Evolutionary conservation across 768 basidiomycete species (phyloP).

Genomic region (Hemileccinum impolitum): DNA sequence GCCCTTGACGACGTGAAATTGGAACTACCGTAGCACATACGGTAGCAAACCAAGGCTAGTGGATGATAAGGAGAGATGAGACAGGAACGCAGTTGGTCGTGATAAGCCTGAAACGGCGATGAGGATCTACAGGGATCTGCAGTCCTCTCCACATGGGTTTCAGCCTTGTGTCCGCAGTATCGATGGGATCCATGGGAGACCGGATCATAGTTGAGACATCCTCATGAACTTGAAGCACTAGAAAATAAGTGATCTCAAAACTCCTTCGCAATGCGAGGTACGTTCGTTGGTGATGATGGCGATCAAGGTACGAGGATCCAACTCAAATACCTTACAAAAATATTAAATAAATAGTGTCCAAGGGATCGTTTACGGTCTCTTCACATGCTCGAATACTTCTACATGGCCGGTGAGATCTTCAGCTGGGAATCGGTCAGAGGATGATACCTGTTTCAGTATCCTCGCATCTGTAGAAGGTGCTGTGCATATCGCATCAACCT

Average conservation of each 20-base stretch:
- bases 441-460: slow-evolving; percentile 31
- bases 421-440: slow-evolving; percentile 24
- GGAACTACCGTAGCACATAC: slow-evolving; percentile 1
- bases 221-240: slow-evolving; percentile 12
- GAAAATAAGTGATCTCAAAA: neutral
- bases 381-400: slow-evolving; percentile 24
- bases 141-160: slow-evolving; percentile 7
- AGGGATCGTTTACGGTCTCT: slow-evolving; percentile 10
- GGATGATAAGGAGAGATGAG: slow-evolving; percentile 12
- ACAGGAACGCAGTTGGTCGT: slow-evolving; percentile 14
- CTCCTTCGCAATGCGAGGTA: slow-evolving; percentile 20
- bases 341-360: slow-evolving; percentile 1
- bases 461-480: slow-evolving; percentile 11
- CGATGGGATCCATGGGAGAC: slow-evolving; percentile 11
- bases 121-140: slow-evolving; percentile 24
- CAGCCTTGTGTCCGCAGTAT: slow-evolving; percentile 12
- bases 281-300: neutral
- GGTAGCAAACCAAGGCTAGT: neutral
- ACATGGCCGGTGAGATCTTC: slow-evolving; percentile 18
- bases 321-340: neutral
- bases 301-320: slow-evolving; percentile 3
- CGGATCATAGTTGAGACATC: slow-evolving; percentile 17
- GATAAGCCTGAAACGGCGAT: slow-evolving; percentile 19
- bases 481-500: slow-evolving; percentile 6
- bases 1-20: slow-evolving; percentile 7